phyloP scores from a whole-genome alignment of 306 rosid genomes.

The Luffa acutangula region DNA sequence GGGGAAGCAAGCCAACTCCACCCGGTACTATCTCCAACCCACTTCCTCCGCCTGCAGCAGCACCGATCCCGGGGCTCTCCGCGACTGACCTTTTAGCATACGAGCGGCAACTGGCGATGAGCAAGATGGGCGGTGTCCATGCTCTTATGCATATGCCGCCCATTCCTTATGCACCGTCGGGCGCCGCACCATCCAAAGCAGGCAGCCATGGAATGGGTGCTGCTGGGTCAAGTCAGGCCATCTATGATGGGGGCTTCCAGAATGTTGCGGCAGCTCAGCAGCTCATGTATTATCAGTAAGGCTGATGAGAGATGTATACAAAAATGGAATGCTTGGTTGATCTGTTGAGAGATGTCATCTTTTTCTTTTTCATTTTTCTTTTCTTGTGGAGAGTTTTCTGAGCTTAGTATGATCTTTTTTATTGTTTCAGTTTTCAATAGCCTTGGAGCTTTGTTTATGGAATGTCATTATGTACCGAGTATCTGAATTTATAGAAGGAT shows the following conservation, averaged over 20 bases:
- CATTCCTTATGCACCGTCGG: slow-evolving; percentile 64
- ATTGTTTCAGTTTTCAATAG: neutral
- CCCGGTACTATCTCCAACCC: slow-evolving; percentile 91
- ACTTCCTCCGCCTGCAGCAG: slow-evolving; percentile 83
- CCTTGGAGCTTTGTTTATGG: neutral
- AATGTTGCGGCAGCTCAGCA: slow-evolving; percentile 82
- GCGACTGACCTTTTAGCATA: slow-evolving; percentile 59
- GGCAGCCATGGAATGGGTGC: slow-evolving; percentile 56
- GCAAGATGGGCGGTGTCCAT: slow-evolving; percentile 89
- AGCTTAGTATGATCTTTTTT: slow-evolving; percentile 29
- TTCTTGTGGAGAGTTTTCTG: slow-evolving; percentile 23
- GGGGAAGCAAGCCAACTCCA: slow-evolving; percentile 99
- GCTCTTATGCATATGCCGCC: slow-evolving; percentile 48
- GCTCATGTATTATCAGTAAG: slow-evolving; percentile 90
- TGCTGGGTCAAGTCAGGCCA: slow-evolving; percentile 90
- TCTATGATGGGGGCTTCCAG: slow-evolving; percentile 92
- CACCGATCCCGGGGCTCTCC: slow-evolving; percentile 55
- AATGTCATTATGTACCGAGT: slow-evolving; percentile 8
- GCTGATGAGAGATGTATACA: neutral
- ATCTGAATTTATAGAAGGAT: slow-evolving; percentile 5
- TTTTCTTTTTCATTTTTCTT: slow-evolving; percentile 16
- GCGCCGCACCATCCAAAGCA: slow-evolving; percentile 78
- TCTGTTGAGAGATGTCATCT: slow-evolving; percentile 15
- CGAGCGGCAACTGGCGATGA: slow-evolving; percentile 78
- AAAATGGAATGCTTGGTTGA: slow-evolving; percentile 14